Conservation (phyloP, 23 red algal species). For the Gracilaria gracilis region DNA sequence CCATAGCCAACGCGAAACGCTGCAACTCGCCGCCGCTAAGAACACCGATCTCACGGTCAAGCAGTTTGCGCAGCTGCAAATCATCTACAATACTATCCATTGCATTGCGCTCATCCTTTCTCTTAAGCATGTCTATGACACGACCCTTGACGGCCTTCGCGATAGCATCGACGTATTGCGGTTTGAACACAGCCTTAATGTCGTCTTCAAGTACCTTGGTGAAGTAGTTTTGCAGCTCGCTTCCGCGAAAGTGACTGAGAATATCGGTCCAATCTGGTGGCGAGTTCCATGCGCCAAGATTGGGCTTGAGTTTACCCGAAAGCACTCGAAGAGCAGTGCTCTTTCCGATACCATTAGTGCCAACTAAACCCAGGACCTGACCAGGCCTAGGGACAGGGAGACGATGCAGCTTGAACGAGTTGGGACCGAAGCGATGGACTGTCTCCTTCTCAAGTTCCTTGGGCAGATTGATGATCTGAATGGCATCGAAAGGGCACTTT, state of each 20-base stretch:
- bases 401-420: conserved; percentile 98
- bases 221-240: conserved; percentile 99
- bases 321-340: conserved; percentile 94
- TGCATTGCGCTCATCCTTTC: conserved; percentile 86
- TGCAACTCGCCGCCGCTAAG: conserved; percentile 97
- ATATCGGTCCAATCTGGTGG: conserved; percentile 99
- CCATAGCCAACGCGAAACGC: conserved; percentile 90
- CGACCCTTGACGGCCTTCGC: conserved; percentile 87
- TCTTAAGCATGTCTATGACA: conserved; percentile 66
- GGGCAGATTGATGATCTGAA: conserved; percentile 99
- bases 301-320: conserved; percentile 94
- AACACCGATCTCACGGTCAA: conserved; percentile 87
- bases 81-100: conserved; percentile 70
- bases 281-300: conserved; percentile 85
- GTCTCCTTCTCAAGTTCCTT: conserved; percentile 98
- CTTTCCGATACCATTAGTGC: conserved; percentile 98
- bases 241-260: conserved; percentile 94
- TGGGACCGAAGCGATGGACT: conserved; percentile 92
- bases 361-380: conserved; percentile 96
- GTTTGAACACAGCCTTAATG: conserved; percentile 97
- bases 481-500: conserved; percentile 99
- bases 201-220: conserved; percentile 90
- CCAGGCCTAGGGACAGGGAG: conserved; percentile 91
- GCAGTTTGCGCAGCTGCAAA: conserved; percentile 80
- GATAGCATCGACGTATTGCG: conserved; percentile 99